Base-by-base conservation (phyloP, 257 asterid genomes). In the Petunia secreta region DNA sequence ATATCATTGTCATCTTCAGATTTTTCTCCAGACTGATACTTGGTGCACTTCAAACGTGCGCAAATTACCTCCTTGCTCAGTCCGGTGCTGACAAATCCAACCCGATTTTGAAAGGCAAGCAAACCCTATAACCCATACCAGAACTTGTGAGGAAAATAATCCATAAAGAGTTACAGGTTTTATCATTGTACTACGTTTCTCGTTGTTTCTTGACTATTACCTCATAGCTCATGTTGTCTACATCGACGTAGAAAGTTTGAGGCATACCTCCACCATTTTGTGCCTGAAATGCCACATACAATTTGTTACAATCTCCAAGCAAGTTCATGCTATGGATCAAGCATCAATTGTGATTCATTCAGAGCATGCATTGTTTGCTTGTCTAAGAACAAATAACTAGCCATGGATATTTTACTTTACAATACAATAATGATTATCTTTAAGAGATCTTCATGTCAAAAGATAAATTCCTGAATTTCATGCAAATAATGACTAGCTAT, bases 281-380 rank as follows among this genome's bases (percentile, higher is more conserved):
- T 71, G 37, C 58, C 77, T 71, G n/a, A 71, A 71, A 46, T 71
- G 25, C 25, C 40, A 25, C 43, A 71, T 16, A 48, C 59, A 48
- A 69, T 25, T 25, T 44, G 5, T 69, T 10, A 69, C 36, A 46
- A 71, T 2, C 37, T 60, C 40, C 66, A 48, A 71, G n/a, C 5
- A 46, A 71, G 53, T 41, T 25, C 38, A 69, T 44, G 60, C 54
- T 48, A 46, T 15, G 37, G 3, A 71, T 46, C 77, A 48, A 57
- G 7, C n/a, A 57, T 15, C n/a, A 57, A 57, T 5, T 57, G 63
- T 57, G 63, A 57, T 57, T 57, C 63, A 15, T 6, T 15, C 63
- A 5, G 36, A 25, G 10, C 53, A 25, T 2, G 6, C 60, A 48
- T 25, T 44, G 55, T 69, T 25, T 68, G 66, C 8, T 67, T 67